phyloP scores from a whole-genome alignment of 495 filamentous ascomycete species.

The Daldinia childiae region DNA sequence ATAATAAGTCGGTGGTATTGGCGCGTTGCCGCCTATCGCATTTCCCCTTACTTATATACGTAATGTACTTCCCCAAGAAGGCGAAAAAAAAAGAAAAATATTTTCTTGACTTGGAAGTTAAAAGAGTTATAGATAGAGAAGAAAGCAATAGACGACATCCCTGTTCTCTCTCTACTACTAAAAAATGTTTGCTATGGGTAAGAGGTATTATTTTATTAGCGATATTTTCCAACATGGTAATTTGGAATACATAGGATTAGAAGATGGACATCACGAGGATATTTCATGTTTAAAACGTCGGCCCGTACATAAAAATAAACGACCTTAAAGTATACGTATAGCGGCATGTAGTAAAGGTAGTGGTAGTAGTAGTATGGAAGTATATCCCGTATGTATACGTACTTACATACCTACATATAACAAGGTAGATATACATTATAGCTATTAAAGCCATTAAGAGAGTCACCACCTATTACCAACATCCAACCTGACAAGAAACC shows the following conservation, averaged over 20 bases:
- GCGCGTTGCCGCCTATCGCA: slow-evolving; percentile 32
- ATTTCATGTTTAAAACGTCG: slow-evolving; percentile 1
- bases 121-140: slow-evolving; percentile 1
- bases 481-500: slow-evolving; percentile 3
- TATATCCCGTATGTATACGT: slow-evolving; percentile 10
- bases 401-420: slow-evolving; percentile 17
- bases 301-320: slow-evolving; percentile 5
- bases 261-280: background rate
- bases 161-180: background rate
- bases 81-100: background rate
- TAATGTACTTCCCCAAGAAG: slow-evolving; percentile 4
- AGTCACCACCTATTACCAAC: slow-evolving; percentile 8
- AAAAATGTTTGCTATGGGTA: slow-evolving; percentile 6
- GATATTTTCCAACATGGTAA: slow-evolving; percentile 1
- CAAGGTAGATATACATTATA: slow-evolving; percentile 34
- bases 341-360: background rate
- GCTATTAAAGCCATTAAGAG: background rate
- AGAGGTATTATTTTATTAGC: slow-evolving; percentile 13
- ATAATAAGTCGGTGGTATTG: slow-evolving; percentile 38
- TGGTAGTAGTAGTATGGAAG: background rate
- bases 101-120: background rate
- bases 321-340: background rate
- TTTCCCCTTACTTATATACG: slow-evolving; percentile 34
- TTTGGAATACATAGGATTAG: background rate
- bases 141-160: slow-evolving; percentile 8